These are phyloP conservation scores for Pseudonitzschia multiseries DNA, from an alignment of 108 stramenopile genomes.

Conservation along the genomic window DNA sequence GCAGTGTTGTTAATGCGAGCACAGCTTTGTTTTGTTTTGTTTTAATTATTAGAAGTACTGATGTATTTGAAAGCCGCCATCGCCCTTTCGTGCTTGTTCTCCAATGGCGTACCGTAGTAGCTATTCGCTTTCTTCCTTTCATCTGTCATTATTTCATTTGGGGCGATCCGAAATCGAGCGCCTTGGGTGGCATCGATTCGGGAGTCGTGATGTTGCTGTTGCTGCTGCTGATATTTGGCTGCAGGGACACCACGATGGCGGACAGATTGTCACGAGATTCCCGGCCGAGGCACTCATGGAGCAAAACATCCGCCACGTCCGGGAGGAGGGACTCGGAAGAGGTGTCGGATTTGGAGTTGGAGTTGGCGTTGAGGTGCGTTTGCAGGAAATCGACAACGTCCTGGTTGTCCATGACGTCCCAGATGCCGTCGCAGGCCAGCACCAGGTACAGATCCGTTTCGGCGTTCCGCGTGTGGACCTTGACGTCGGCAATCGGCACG, in stretches of 20 bases:
- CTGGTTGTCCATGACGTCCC: slow-evolving; percentile 83
- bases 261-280: slow-evolving; percentile 88
- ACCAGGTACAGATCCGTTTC: slow-evolving; percentile 68
- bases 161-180: slow-evolving; percentile 3
- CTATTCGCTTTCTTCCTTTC: too few relatives aligned
- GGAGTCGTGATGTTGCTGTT: background rate
- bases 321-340: slow-evolving; percentile 45
- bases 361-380: slow-evolving; percentile 29
- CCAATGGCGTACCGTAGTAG: too few relatives aligned
- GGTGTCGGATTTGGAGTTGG: slow-evolving; percentile 14
- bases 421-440: slow-evolving; percentile 90
- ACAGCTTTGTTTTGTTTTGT: too few relatives aligned
- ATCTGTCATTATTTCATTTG: too few relatives aligned
- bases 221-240: background rate
- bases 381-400: slow-evolving; percentile 72
- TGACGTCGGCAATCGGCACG: slow-evolving; percentile 74
- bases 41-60: too few relatives aligned
- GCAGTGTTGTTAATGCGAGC: too few relatives aligned
- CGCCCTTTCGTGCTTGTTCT: too few relatives aligned
- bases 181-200: slow-evolving; percentile 2
- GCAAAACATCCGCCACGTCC: slow-evolving; percentile 70
- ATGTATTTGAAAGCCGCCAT: too few relatives aligned
- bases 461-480: slow-evolving; percentile 50
- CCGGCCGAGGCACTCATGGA: slow-evolving; percentile 60
- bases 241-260: slow-evolving; percentile 72